Base-by-base conservation (phyloP, 2,329 filamentous ascomycete species). In the Graphiopsis chlorocephala region DNA sequence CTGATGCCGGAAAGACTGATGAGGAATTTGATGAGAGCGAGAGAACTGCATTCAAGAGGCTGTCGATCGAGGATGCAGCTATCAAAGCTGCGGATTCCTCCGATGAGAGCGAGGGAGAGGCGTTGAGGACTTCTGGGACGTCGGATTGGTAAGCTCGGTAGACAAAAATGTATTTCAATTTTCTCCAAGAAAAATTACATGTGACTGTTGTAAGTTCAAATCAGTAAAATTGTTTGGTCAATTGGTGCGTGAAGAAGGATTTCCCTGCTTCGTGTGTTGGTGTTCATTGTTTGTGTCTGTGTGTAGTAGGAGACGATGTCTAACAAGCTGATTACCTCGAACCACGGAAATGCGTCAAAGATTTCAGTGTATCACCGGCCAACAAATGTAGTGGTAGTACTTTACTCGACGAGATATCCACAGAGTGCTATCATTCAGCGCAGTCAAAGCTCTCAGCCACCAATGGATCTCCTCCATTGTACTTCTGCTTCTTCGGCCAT, bases 401-500 rank as follows among this genome's bases (percentile, higher is more conserved):
- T n/a, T n/a, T n/a, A 11, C 15, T 42, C 35, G 11, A 42, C 17
- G 17, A n/a, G 6, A 10, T 20, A 2, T 20, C 4, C n/a, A 6
- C 17, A 3, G 8, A 20, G 10, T 4, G n/a, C 50, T 11, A 45
- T 33, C 26, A 29, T 47, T 55, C 28, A 45, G 47, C 48, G 25
- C 60, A 62, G 42, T 62, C 48, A 31, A 62, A 62, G 33, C 60
- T 62, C 17, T 55, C 33, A 12, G 60, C 60, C 48, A 47, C 35
- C 2, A n/a, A 10, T 2, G 65, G 64, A 48, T 69, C 65, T 11
- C 66, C 68, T 14, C 68, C 68, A 20, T 64, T 61, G 38, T 67
- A 70, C n/a, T 45, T 66, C 38, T 68, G 67, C 53, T 65, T 63
- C 26, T 58, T 45, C 2, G 69, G 69, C 52, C 67, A 71, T 4